Base-by-base conservation (phyloP, 768 basidiomycete genomes). In the Suillus weaverae region DNA sequence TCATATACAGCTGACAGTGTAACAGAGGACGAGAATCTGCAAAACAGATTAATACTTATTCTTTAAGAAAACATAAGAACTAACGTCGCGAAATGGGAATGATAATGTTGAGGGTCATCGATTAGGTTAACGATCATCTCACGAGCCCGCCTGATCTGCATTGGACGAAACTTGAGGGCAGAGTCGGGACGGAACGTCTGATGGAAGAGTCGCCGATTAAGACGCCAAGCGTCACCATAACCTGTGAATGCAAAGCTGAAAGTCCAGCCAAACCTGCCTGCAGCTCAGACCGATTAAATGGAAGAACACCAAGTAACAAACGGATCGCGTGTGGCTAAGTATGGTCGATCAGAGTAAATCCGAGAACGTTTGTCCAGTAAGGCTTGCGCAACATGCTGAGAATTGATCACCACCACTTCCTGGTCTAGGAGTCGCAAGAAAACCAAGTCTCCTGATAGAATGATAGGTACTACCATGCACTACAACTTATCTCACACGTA, bases 171-270 rank as follows among this genome's bases (percentile, higher is more conserved):
- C 3, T 63, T 64, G 8, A 53, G 50, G 20, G 70, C 61, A 57
- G 77, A 66, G 13, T 74, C 75, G 36, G 74, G 65, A 57, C 77
- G 76, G 65, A 81, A 79, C 59, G 75, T 76, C 48, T 80, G 77
- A 67, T 78, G 76, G 62, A 80, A 80, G 36, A 71, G 64, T 51
- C 75, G 72, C 41, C 80, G 71, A 65, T 76, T 76, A 14, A 70
- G 67, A 46, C 79, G 76, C 60, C 62, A 62, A 20, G 32, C 33
- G 16, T 62, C 62, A 11, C 43, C 30, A 46, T 64, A 64, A 3
- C 13, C 26, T 16, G 26, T 35, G 35, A 64, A 64, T 26, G 14
- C 33, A 22, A 64, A 64, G 46, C 59, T 59, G 41, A 39, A 32
- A 9, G n/a, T 26, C 54, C 54, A 59, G 26, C 63, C 63, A 64